Conservation (phyloP, 768 basidiomycete species). For the Dentipellis fragilis region DNA sequence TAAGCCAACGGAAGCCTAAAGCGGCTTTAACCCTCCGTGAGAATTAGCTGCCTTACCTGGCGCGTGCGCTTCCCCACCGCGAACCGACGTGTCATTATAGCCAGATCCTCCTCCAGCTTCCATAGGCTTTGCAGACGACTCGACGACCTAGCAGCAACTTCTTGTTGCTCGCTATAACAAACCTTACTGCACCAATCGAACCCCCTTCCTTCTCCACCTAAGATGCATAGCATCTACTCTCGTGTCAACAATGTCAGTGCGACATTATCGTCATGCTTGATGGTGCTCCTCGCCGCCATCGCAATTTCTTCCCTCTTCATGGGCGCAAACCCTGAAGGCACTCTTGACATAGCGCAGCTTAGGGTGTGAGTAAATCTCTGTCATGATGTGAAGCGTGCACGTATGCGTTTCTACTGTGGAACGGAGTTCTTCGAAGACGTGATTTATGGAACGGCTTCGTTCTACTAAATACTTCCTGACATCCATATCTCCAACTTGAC, state of each 20-base stretch:
- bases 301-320: constrained; percentile 67
- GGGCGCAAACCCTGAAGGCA: constrained; percentile 45
- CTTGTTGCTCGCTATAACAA: not conserved
- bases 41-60: too few species aligned
- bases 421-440: not conserved
- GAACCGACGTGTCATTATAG: too few species aligned
- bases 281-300: constrained; percentile 60
- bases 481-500: not conserved
- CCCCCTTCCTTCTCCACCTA: not conserved
- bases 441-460: not conserved
- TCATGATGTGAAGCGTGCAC: too few species aligned
- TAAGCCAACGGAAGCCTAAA: not conserved
- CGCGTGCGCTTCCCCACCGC: too few species aligned
- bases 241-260: constrained; percentile 69
- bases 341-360: constrained; percentile 48
- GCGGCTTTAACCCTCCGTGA: too few species aligned
- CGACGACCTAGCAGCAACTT: too few species aligned
- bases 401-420: too few species aligned
- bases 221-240: constrained; percentile 63
- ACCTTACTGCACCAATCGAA: not conserved
- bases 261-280: constrained; percentile 63
- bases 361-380: constrained; percentile 56
- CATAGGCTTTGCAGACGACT: too few species aligned
- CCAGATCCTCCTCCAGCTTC: too few species aligned
- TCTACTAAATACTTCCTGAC: not conserved